A percentile compares a stretch with the other conserved stretches of the same genome.
Conservation (phyloP, 2,329 filamentous ascomycete genomes). For the Fusarium buxicola region DNA sequence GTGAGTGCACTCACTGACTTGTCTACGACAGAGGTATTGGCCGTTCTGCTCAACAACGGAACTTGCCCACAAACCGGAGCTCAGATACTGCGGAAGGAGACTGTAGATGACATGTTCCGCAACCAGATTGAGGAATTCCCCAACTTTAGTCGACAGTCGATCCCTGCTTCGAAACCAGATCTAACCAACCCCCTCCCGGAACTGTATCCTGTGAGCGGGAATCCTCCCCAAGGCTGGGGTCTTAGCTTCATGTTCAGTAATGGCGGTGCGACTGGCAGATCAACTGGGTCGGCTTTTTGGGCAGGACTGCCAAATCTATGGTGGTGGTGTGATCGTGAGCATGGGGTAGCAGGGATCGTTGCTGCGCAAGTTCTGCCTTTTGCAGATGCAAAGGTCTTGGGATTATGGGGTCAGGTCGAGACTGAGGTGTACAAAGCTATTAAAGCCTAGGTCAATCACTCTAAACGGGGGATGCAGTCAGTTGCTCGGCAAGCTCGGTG, state of each 20-base stretch:
- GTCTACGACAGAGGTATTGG: slow-evolving; percentile 63
- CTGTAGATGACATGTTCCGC: slow-evolving; percentile 72
- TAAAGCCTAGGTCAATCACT: too few relatives aligned
- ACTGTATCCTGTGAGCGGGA: slow-evolving; percentile 58
- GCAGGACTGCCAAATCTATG: slow-evolving; percentile 69
- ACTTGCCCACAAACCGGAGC: slow-evolving; percentile 66
- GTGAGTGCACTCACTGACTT: slow-evolving; percentile 14
- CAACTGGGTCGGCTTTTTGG: slow-evolving; percentile 65
- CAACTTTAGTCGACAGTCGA: slow-evolving; percentile 59
- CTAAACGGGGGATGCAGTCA: not conserved
- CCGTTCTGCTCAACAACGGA: slow-evolving; percentile 73
- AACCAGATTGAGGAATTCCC: slow-evolving; percentile 71
- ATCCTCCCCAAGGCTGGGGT: slow-evolving; percentile 73
- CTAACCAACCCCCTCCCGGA: slow-evolving; percentile 61
- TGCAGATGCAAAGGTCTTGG: slow-evolving; percentile 55
- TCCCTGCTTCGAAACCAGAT: slow-evolving; percentile 61
- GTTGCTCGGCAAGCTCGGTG: too few relatives aligned
- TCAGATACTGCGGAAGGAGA: slow-evolving; percentile 65
- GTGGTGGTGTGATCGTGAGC: slow-evolving; percentile 73
- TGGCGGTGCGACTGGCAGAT: slow-evolving; percentile 63
- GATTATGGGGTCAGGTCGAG: slow-evolving; percentile 56
- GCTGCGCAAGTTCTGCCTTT: slow-evolving; percentile 64
- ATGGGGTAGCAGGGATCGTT: slow-evolving; percentile 66
- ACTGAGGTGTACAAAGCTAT: slow-evolving; percentile 51
- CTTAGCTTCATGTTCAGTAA: slow-evolving; percentile 67